A percentile compares a stretch with the other conserved stretches of the same genome.
Conservation (phyloP, 176 grass and related monocot genomes). For the Avena eriantha region DNA sequence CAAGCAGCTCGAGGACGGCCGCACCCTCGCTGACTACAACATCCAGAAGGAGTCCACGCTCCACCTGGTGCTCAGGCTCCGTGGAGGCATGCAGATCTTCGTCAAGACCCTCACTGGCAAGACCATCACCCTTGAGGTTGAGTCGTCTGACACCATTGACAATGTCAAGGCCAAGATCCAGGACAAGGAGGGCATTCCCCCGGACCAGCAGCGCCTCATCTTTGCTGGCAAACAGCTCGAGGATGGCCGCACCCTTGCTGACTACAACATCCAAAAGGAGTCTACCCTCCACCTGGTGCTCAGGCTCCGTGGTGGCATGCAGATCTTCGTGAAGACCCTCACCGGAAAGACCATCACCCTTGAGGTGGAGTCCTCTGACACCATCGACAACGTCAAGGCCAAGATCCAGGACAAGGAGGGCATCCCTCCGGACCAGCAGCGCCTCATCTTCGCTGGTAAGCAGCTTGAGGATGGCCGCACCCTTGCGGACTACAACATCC, state of each 20-base stretch:
- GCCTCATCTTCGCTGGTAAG: conserved; percentile 61
- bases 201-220: conserved; percentile 65
- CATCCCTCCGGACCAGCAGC: conserved; percentile 66
- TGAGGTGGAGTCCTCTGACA: conserved; percentile 59
- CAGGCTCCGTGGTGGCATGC: conserved; percentile 50
- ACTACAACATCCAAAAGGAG: conserved; percentile 51
- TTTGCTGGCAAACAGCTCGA: conserved; percentile 66
- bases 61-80: conserved; percentile 29
- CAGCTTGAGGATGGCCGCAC: conserved; percentile 52
- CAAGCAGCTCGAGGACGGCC: conserved; percentile 62
- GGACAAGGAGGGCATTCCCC: conserved; percentile 72
- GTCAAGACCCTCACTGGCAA: conserved; percentile 70
- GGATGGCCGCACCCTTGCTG: conserved; percentile 23
- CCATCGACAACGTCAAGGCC: conserved; percentile 42
- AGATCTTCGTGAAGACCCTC: conserved; percentile 73
- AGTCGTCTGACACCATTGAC: conserved; percentile 60
- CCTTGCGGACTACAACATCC: too few relatives aligned
- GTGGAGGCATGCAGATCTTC: conserved; percentile 62
- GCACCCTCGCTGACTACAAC: too few relatives aligned
- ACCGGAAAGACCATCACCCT: conserved; percentile 77
- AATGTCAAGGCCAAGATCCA: conserved; percentile 67
- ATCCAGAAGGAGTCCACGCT: too few relatives aligned
- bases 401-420: conserved; percentile 84
- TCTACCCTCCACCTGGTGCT: conserved; percentile 66
- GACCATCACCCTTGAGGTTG: conserved; percentile 66